Evolutionary conservation across 257 asterid genomes (phyloP).

Genomic region (Petunia axillaris): DNA sequence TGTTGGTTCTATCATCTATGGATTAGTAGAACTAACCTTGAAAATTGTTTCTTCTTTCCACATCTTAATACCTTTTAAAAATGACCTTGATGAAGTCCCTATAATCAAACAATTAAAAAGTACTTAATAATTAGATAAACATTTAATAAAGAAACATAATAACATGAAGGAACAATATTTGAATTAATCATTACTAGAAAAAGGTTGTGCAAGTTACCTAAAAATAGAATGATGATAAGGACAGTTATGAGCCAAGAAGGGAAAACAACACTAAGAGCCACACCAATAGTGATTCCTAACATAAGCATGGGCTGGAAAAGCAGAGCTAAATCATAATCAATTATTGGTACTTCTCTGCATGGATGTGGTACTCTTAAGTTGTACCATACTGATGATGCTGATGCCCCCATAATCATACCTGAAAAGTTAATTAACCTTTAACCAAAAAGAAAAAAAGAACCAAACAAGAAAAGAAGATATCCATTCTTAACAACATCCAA

Average conservation of each 20-base stretch:
- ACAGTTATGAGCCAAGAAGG: constrained; percentile 98
- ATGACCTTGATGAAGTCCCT: constrained; percentile 97
- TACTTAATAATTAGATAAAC: too few species aligned
- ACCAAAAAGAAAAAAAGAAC: background rate
- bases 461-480: too few species aligned
- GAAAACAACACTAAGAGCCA: constrained; percentile 85
- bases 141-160: background rate
- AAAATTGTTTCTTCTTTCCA: constrained; percentile 90
- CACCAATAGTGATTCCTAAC: constrained; percentile 98
- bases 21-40: constrained; percentile 48
- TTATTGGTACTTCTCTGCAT: constrained; percentile 84
- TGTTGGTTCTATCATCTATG: background rate
- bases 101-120: constrained; percentile 28
- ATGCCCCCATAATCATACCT: constrained; percentile 99
- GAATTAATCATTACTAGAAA: background rate
- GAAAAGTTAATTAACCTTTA: constrained; percentile 21
- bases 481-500: too few species aligned
- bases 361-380: constrained; percentile 98
- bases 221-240: constrained; percentile 78
- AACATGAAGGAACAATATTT: background rate
- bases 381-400: constrained; percentile 96
- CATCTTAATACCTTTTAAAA: constrained; percentile 83
- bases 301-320: constrained; percentile 98
- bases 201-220: constrained; percentile 48
- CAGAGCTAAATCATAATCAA: constrained; percentile 91